Evolutionary conservation across 257 asterid genomes (phyloP).

Genomic region (Parsonsia alboflavescens): DNA sequence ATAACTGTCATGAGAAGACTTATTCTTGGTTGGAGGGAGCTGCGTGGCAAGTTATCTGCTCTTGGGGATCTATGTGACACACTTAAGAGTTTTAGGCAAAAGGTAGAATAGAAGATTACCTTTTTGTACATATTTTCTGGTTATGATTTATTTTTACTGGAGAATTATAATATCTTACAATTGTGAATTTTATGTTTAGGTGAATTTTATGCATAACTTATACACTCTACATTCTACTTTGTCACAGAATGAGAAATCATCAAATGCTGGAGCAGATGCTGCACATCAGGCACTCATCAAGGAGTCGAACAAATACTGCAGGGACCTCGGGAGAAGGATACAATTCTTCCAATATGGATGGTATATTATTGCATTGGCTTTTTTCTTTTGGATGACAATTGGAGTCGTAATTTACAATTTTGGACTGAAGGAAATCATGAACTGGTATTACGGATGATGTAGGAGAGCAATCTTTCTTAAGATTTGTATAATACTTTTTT

Average conservation of each 20-base stretch:
- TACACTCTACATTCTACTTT: not conserved
- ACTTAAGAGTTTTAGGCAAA: constrained; percentile 57
- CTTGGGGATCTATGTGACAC: constrained; percentile 46
- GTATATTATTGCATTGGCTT: constrained; percentile 24
- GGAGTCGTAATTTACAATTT: constrained; percentile 28
- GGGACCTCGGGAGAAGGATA: constrained; percentile 39
- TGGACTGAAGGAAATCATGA: not conserved
- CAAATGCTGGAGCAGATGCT: constrained; percentile 46
- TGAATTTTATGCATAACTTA: not conserved
- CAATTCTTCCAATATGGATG: constrained; percentile 35
- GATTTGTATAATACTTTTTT: constrained; percentile 10
- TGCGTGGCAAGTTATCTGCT: constrained; percentile 52
- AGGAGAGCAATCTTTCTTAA: constrained; percentile 21
- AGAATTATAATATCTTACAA: not conserved
- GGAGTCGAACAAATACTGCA: constrained; percentile 71
- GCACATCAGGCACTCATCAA: constrained; percentile 30
- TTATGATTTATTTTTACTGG: not conserved
- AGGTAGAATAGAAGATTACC: constrained; percentile 34
- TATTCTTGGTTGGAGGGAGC: constrained; percentile 46
- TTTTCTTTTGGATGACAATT: constrained; percentile 34
- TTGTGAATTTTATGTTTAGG: not conserved
- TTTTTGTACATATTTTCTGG: not conserved
- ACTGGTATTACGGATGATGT: not conserved
- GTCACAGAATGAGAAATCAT: constrained; percentile 60
- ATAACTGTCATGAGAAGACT: constrained; percentile 57